Base-by-base conservation (phyloP, 352 stramenopile genomes). In the Pythium diclinum region DNA sequence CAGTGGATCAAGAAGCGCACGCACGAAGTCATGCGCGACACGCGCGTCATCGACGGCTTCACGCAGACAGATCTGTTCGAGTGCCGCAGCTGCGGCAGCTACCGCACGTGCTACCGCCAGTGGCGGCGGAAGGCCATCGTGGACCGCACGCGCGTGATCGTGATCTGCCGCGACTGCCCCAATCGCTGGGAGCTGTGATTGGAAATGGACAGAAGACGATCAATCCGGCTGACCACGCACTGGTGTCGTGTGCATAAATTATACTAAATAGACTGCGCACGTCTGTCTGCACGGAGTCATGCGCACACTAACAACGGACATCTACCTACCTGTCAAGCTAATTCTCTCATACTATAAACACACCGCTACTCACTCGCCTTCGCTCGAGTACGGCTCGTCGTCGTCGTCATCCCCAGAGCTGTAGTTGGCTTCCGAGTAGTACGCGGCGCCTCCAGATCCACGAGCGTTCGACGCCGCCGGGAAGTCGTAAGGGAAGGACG, bases 1-100 rank as follows among this genome's bases (percentile, higher is more conserved):
- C 81, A 92, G 63, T 95, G 86, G 83, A 92, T 95, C 61, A 87
- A 79, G 72, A 92, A 92, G 55, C 84, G 86, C 34, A 94, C 86
- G 5, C 74, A 85, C 71, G 84, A 94, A 60, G 86, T 94, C 25
- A 94, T 89, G 81, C 82, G 86, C 17, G 73, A 92, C 61, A 70
- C 74, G 34, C 74, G 77, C 3, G 81, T 85, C 48, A 72, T 78
- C 17, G 79, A 92, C 3, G 83, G 84, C 36, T 89, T 91, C 61
- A 79, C 75, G 44, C 82, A 93, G 71, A 84, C 84, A 13, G 80
- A 91, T 47, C 64, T 93, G 28, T 94, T 94, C 32, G 85, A 92
- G 67, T 94, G 86, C 62, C 86, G 84, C 30, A 88, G 76, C 56
- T 94, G 86, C 48, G 84, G 86, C 13, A 89, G 79, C 42, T 78